phyloP scores from a whole-genome alignment of 306 rosid genomes.

The Trichosanthes truncata region DNA sequence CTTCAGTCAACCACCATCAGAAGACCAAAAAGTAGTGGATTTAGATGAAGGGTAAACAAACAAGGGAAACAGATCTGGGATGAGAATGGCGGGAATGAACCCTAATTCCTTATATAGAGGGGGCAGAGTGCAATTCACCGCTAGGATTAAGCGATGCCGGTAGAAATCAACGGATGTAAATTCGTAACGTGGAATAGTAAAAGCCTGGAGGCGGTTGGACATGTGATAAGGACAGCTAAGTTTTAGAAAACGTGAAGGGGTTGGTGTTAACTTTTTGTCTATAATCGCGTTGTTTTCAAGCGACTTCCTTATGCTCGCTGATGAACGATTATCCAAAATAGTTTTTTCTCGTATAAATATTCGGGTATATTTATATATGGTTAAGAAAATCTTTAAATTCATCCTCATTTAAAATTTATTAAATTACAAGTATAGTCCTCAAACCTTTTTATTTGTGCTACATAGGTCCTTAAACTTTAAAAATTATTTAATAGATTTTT shows the following conservation, averaged over 20 bases:
- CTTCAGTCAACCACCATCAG: neutral
- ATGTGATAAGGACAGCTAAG: neutral
- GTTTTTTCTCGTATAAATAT: neutral
- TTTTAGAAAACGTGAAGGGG: neutral
- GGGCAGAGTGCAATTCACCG: neutral
- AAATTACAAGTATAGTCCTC: no score
- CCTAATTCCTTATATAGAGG: neutral
- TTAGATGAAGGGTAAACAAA: neutral
- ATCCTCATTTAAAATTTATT: no score
- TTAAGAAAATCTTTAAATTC: no score
- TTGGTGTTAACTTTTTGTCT: neutral
- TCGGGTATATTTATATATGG: neutral
- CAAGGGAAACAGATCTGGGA: neutral
- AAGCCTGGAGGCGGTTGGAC: neutral
- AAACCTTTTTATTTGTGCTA: no score
- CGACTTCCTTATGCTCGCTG: neutral
- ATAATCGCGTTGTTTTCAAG: neutral
- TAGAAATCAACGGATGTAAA: neutral
- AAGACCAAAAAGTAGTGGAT: neutral
- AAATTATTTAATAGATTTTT: no score
- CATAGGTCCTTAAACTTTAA: no score
- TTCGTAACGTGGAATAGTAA: neutral
- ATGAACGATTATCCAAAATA: neutral
- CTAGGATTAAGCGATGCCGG: neutral
- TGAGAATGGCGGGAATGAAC: neutral